Base-by-base conservation (phyloP, 305 asterid genomes). In the Solanum hybrid region DNA sequence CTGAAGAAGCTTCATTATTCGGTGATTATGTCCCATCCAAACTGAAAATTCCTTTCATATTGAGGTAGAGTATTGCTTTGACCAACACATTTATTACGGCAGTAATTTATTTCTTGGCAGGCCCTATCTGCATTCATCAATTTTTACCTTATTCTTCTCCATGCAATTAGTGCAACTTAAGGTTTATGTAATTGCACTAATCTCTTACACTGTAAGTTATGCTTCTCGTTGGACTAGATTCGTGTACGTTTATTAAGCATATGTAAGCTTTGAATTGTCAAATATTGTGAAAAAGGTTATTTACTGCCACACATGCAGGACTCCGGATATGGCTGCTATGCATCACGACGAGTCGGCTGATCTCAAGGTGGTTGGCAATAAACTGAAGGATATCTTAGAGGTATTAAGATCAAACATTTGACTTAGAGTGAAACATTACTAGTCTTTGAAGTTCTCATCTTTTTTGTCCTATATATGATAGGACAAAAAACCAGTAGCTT, bases 271-370 rank as follows among this genome's bases (percentile, higher is more conserved):
- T 45, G 31, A 60, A 66, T 42, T 78, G 27, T 26, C 42, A 45
- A 38, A 78, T 34, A 12, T n/a, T 88, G 79, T 40, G 51, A 36
- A 78, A 40, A 34, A 22, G 42, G 56, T 15, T 81, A 45, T 82
- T 86, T 66, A 86, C 6, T 77, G 11, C 51, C 27, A n/a, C 85
- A 19, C 80, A 19, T 90, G 92, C 95, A 97, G 99, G 95, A 95
- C 97, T 24, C 98, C 95, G 0, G 96, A 93, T 90, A 94, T 97
- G 98, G 93, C 98, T 13, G 95, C 98, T 9, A 95, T 97, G 95
- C 99, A 97, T 92, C 97, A 96, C 22, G 99, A 97, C 93, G 87
- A 94, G 86, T 94, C 99, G 51, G 78, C 98, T 26, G 98, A 97
- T 92, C 98, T 97, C 92, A 95, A 94, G 89, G 96, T 95, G 89